Conservation (phyloP, 371 early-diverging fungal species). For the Apophysomyces variabilis region DNA sequence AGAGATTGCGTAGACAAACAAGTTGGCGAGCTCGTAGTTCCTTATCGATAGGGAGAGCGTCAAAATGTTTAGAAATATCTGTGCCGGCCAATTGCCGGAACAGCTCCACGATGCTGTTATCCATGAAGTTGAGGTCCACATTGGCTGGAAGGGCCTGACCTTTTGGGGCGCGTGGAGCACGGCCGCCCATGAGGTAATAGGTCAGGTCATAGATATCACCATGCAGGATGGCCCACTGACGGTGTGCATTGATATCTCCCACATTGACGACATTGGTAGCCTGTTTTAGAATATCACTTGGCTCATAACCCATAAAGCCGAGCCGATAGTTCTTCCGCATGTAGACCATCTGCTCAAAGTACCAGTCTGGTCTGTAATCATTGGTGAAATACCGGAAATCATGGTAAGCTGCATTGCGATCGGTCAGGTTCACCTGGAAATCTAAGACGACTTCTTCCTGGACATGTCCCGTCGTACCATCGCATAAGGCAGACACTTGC, state of each 20-base stretch:
- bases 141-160: constrained; percentile 54
- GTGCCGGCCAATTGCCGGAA: constrained; percentile 67
- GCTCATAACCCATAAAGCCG: constrained; percentile 47
- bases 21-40: constrained; percentile 42
- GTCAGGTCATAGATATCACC: constrained; percentile 52
- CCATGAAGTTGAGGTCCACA: constrained; percentile 57
- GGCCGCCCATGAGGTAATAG: constrained; percentile 46
- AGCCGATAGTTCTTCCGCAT: constrained; percentile 57
- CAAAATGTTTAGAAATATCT: constrained; percentile 71
- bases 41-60: constrained; percentile 45
- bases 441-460: constrained; percentile 40
- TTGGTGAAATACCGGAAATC: constrained; percentile 43
- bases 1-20: constrained; percentile 78
- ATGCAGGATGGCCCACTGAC: constrained; percentile 52
- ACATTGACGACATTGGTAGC: constrained; percentile 40
- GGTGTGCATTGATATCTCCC: constrained; percentile 42
- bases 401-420: constrained; percentile 43
- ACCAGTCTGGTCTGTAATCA: constrained; percentile 58
- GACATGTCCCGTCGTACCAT: constrained; percentile 44
- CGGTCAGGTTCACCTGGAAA: constrained; percentile 43
- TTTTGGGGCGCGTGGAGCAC: constrained; percentile 45
- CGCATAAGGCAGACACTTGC: constrained; percentile 65
- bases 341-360: constrained; percentile 51
- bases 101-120: constrained; percentile 63
- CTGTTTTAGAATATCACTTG: constrained; percentile 39